phyloP scores from a whole-genome alignment of 1,284 basidiomycete species.

The Apiotrichum akiyoshidainum region DNA sequence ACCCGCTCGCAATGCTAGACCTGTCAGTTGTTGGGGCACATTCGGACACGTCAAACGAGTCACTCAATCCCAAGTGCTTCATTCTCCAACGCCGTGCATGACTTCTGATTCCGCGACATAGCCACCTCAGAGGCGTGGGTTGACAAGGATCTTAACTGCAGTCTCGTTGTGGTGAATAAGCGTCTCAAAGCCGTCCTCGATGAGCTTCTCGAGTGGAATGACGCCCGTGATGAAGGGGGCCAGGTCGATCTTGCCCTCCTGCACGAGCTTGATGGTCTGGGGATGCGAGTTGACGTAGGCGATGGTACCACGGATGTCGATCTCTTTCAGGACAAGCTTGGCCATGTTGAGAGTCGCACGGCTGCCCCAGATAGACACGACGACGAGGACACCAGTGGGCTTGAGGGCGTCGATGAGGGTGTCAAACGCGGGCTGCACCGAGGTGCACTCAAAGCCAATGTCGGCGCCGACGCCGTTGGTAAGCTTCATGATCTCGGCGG shows the following conservation, averaged over 20 bases:
- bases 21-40: no score
- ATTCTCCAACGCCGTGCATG: no score
- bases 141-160: conserved; percentile 24
- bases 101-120: no score
- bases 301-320: conserved; percentile 19
- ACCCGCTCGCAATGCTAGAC: no score
- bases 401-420: conserved; percentile 16
- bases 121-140: conserved; percentile 5
- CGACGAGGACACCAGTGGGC: conserved; percentile 16
- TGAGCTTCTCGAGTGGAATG: conserved; percentile 19
- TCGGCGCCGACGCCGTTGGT: conserved; percentile 15
- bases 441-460: conserved; percentile 21
- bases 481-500: conserved; percentile 3
- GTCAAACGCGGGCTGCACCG: conserved; percentile 18
- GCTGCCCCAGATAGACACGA: conserved; percentile 17
- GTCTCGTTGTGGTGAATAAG: conserved; percentile 22
- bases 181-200: conserved; percentile 17
- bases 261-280: conserved; percentile 17
- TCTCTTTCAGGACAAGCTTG: conserved; percentile 21
- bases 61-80: no score
- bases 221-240: conserved; percentile 20
- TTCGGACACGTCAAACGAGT: no score
- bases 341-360: conserved; percentile 13
- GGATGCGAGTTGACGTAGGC: conserved; percentile 20
- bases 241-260: conserved; percentile 18